phyloP scores from a whole-genome alignment of 306 rosid species.

The Gillenia trifoliata region DNA sequence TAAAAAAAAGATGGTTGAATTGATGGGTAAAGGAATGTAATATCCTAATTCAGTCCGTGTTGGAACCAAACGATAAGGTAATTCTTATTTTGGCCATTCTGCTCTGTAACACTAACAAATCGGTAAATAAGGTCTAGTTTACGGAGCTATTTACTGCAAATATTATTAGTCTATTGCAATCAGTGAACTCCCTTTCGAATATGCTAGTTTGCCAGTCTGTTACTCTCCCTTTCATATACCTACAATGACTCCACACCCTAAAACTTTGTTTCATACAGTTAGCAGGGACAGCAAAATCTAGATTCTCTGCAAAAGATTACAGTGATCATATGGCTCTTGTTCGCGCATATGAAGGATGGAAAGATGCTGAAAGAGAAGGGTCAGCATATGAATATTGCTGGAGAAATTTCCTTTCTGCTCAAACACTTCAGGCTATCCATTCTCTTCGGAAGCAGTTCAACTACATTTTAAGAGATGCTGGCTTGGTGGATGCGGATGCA shows the following conservation, averaged over 20 bases:
- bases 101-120: too few species aligned
- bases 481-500: slow-evolving; percentile 68
- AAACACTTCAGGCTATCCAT: slow-evolving; percentile 96
- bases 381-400: slow-evolving; percentile 98
- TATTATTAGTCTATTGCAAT: too few species aligned
- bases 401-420: slow-evolving; percentile 96
- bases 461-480: slow-evolving; percentile 84
- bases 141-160: too few species aligned
- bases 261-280: slow-evolving; percentile 48
- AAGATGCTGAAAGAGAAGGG: slow-evolving; percentile 98
- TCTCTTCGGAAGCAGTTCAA: slow-evolving; percentile 91
- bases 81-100: too few species aligned
- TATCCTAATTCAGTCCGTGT: too few species aligned
- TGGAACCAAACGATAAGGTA: too few species aligned
- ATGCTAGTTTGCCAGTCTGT: too few species aligned
- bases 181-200: too few species aligned
- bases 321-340: slow-evolving; percentile 99
- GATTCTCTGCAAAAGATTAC: slow-evolving; percentile 96
- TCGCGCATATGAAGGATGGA: slow-evolving; percentile 99
- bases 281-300: slow-evolving; percentile 94
- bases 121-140: too few species aligned
- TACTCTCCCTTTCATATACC: too few species aligned
- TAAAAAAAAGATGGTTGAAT: not conserved
- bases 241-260: too few species aligned
- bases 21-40: too few species aligned